A percentile compares a stretch with the other conserved stretches of the same genome.
phyloP scores from a whole-genome alignment of 1,284 basidiomycete genomes.

The Cutaneotrichosporon sp. region DNA sequence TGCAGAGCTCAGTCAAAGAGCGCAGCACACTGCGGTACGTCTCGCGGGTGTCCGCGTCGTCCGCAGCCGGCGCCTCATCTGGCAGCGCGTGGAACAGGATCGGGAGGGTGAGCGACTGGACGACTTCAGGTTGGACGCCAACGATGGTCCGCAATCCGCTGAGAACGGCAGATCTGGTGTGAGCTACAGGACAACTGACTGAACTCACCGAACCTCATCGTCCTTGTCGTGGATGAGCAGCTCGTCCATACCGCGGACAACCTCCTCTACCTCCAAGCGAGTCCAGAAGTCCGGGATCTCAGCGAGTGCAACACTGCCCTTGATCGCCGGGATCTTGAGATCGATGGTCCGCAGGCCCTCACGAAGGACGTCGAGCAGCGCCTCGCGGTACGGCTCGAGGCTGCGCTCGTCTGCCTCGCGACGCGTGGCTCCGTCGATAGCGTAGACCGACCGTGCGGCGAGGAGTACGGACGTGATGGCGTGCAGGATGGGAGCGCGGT shows the following conservation, averaged over 20 bases:
- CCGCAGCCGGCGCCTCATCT: constrained; percentile 61
- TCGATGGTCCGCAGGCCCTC: constrained; percentile 51
- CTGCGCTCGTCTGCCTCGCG: constrained; percentile 50
- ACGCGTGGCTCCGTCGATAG: constrained; percentile 29
- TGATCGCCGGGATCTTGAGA: constrained; percentile 60
- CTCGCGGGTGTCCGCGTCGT: constrained; percentile 61
- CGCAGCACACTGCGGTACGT: constrained; percentile 69
- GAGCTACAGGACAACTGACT: not conserved
- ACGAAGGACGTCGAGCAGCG: constrained; percentile 57
- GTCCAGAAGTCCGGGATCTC: constrained; percentile 64
- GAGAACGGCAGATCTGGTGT: constrained; percentile 64
- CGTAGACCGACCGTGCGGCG: constrained; percentile 48
- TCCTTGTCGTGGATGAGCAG: constrained; percentile 61
- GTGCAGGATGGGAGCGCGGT: constrained; percentile 69
- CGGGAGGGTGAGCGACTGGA: constrained; percentile 76
- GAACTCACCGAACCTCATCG: constrained; percentile 57
- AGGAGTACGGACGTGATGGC: constrained; percentile 56
- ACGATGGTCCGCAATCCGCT: constrained; percentile 69
- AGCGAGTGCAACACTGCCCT: constrained; percentile 63
- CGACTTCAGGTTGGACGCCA: constrained; percentile 62
- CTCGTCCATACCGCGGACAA: constrained; percentile 74
- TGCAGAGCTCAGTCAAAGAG: constrained; percentile 72
- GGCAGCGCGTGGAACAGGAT: constrained; percentile 73
- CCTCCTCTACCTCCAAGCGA: constrained; percentile 71
- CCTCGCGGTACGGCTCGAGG: constrained; percentile 69